These are phyloP conservation scores for Osmanthus fragrans DNA, from an alignment of 257 asterid genomes.

Conservation along the genomic window DNA sequence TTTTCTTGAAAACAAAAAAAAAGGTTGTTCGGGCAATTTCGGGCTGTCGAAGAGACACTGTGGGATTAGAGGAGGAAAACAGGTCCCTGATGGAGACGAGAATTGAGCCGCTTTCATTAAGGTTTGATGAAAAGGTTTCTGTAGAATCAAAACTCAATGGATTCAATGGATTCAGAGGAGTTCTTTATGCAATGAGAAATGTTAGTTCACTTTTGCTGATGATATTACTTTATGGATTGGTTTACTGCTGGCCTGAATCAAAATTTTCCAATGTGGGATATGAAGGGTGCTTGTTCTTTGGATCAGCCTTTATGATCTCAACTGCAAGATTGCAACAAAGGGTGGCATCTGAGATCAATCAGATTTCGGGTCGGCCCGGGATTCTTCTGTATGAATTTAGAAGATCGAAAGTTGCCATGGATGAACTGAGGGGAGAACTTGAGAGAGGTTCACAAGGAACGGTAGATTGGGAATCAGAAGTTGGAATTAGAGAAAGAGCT, in stretches of 20 bases:
- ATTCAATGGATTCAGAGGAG: conserved; percentile 87
- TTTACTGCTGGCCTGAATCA: conserved; percentile 69
- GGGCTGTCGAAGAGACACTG: conserved; percentile 75
- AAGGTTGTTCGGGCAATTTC: conserved; percentile 74
- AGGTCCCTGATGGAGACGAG: conserved; percentile 76
- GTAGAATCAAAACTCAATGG: conserved; percentile 76
- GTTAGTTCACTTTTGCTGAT: conserved; percentile 65
- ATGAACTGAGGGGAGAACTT: conserved; percentile 73
- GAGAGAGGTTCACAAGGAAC: conserved; percentile 61
- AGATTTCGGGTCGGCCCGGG: conserved; percentile 48
- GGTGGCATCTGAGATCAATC: conserved; percentile 57
- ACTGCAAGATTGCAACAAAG: conserved; percentile 74
- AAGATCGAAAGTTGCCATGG: conserved; percentile 65
- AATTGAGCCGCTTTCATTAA: conserved; percentile 65
- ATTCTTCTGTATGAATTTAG: conserved; percentile 65
- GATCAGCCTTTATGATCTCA: conserved; percentile 77
- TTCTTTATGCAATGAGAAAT: conserved; percentile 85
- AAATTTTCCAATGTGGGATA: conserved; percentile 39
- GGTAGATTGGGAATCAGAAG: conserved; percentile 69
- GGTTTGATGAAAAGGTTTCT: conserved; percentile 55
- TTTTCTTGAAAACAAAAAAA: conserved; percentile 3
- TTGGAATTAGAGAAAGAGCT: conserved; percentile 64
- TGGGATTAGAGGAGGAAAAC: conserved; percentile 80
- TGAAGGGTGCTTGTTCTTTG: conserved; percentile 64
- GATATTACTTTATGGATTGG: conserved; percentile 67